Base-by-base conservation (phyloP, 768 basidiomycete genomes). In the Tubosaeta sp. region DNA sequence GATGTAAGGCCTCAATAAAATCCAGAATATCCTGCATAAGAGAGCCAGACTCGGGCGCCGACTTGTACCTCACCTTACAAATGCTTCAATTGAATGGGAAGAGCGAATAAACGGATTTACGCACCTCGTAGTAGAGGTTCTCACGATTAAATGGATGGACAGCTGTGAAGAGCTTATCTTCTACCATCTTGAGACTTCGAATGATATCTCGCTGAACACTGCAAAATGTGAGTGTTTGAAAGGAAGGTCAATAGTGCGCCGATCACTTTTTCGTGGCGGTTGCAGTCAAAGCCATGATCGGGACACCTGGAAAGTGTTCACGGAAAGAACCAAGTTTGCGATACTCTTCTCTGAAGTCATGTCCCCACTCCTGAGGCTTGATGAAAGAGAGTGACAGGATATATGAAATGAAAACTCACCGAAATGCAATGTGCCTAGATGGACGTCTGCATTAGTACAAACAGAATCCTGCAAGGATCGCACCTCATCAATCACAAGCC, bases 231-330 rank as follows among this genome's bases (percentile, higher is more conserved):
- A 52, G 58, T 22, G 38, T 46, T 1, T 6, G 6, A 46, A 48
- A 10, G 46, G 27, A 5, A 19, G 29, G 12, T 24, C 18, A 10
- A 27, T 1, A 38, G 9, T 5, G 29, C 30, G 1, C 41, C 18
- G 5, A 42, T 53, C 65, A 89, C 87, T 69, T 66, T 38, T 81
- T 67, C 6, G 90, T 93, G 3, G 90, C 90, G 13, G 87, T 90
- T 2, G 90, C 90, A 1, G 90, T 93, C 34, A 93, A 68, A 4
- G 90, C 90, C 87, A 91, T 93, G 57, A 94, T 84, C 1, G 91
- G 90, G 4, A 92, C 79, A 49, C 76, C 71, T 1, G 77, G 76
- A 60, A 84, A 91, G 25, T 72, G 74, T 32, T 78, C 72, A 2
- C 90, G 79, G 64, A 94, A 87, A 34, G 70, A 64, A 5, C 90